Base-by-base conservation (phyloP, 2,329 filamentous ascomycete species). In the Aspergillus sp. region DNA sequence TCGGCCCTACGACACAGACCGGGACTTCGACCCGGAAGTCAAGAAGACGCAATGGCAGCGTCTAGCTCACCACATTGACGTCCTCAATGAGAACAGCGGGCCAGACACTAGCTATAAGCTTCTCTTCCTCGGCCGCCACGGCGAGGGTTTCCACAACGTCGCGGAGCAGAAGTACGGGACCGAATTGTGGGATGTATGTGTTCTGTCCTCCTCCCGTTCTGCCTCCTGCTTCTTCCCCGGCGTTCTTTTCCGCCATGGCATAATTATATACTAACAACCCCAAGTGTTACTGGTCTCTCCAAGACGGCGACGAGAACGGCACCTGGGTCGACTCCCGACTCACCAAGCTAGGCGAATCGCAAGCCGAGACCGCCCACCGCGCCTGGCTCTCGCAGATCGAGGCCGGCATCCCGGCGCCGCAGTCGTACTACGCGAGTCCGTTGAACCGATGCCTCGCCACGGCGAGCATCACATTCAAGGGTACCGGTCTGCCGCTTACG, bases 101-200 rank as follows among this genome's bases (percentile, higher is more conserved):
- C 51, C 66, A 0, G 75, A 75, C 39, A 76, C 78, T 4, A 71
- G 73, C 24, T 87, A 86, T 71, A 82, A 82, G 54, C 73, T 88
- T 0, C 74, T 88, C 42, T 86, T 83, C 67, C 74, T 87, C 42
- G 85, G 83, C 47, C 80, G 86, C 29, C 86, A 88, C 67, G 86
- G 86, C 22, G 80, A 88, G 69, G 85, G 85, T 4, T 78, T 78
- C 60, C 84, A 88, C 72, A 88, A 88, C 67, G 84, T 85, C 12
- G 86, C 85, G 1, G 82, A 88, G 66, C 68, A 73, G 2, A 81
- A 77, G 61, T 87, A 86, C 62, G 85, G 85, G 31, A 86, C 82
- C 0, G 77, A 81, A 14, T 78, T 79, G 2, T 88, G 86, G 86
- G 84, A 88, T 72, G 82, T 84, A 74, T 18, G 66, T 54, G 77